Conservation (phyloP, 1,284 basidiomycete species). For the Boletus calvinii region DNA sequence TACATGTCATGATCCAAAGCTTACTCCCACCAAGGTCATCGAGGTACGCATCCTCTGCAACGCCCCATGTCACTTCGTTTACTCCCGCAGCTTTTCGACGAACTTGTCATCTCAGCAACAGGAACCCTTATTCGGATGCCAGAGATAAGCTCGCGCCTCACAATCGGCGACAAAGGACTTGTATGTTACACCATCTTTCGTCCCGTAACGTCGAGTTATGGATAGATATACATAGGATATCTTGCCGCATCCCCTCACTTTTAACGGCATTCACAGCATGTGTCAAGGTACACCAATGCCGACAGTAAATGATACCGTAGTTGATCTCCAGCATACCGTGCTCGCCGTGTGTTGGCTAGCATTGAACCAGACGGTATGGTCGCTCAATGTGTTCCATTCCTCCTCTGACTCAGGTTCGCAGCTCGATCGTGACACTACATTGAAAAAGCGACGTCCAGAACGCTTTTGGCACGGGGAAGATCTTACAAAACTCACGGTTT, state of each 20-base stretch:
- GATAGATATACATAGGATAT: slow-evolving; percentile 51
- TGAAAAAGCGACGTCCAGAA: slow-evolving; percentile 62
- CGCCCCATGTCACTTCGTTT: slow-evolving; percentile 7
- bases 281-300: slow-evolving; percentile 46
- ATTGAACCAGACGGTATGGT: slow-evolving; percentile 77
- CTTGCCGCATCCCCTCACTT: slow-evolving; percentile 52
- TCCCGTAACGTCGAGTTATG: slow-evolving; percentile 2
- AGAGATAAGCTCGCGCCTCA: slow-evolving; percentile 70
- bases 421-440: slow-evolving; percentile 58
- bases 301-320: slow-evolving; percentile 56
- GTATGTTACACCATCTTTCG: slow-evolving; percentile 40
- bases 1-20: slow-evolving; percentile 5
- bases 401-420: slow-evolving; percentile 32
- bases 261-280: slow-evolving; percentile 48
- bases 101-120: slow-evolving; percentile 67
- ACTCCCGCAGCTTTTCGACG: slow-evolving; percentile 73
- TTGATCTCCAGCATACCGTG: slow-evolving; percentile 76
- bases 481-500: slow-evolving; percentile 62
- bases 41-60: slow-evolving; percentile 37
- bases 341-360: slow-evolving; percentile 88
- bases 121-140: slow-evolving; percentile 67
- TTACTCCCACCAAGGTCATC: slow-evolving; percentile 41
- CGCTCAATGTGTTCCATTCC: not conserved
- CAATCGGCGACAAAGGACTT: slow-evolving; percentile 68
- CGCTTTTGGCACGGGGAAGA: slow-evolving; percentile 74